Percentiles rank a stretch among this genome's conserved stretches.
Conservation (phyloP, 768 basidiomycete species). For the Xerocomellus dryophilus region DNA sequence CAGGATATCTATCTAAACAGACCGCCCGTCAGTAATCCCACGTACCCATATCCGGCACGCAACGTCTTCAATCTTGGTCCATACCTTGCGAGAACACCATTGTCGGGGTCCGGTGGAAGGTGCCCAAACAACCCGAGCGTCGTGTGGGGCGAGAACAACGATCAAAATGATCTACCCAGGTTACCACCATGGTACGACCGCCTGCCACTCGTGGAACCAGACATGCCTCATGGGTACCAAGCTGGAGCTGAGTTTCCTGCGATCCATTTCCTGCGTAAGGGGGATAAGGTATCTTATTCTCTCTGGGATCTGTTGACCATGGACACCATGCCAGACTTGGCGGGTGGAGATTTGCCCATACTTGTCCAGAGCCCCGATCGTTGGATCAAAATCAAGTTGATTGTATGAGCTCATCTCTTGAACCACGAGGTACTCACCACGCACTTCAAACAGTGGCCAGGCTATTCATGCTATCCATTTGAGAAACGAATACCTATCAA, state of each 20-base stretch:
- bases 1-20: constrained; percentile 16
- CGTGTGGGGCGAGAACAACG: not conserved
- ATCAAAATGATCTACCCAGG: not conserved
- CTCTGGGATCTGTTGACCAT: constrained; percentile 22
- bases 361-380: constrained; percentile 22
- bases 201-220: constrained; percentile 25
- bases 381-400: constrained; percentile 35
- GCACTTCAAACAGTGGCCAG: constrained; percentile 42
- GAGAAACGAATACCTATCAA: constrained; percentile 39
- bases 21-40: constrained; percentile 18
- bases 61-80: constrained; percentile 28
- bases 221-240: constrained; percentile 6
- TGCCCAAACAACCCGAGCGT: not conserved
- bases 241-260: constrained; percentile 19
- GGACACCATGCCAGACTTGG: constrained; percentile 26
- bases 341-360: constrained; percentile 19
- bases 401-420: constrained; percentile 25
- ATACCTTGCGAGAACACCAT: constrained; percentile 9
- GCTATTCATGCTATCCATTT: constrained; percentile 38
- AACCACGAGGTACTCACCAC: not conserved
- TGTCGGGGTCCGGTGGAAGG: constrained; percentile 9
- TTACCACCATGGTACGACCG: constrained; percentile 6
- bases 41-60: constrained; percentile 31
- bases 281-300: constrained; percentile 26
- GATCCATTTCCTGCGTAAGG: constrained; percentile 33